A percentile compares a stretch with the other conserved stretches of the same genome.
phyloP scores from a whole-genome alignment of 768 basidiomycete species.

The Tylopilus subfusipes region DNA sequence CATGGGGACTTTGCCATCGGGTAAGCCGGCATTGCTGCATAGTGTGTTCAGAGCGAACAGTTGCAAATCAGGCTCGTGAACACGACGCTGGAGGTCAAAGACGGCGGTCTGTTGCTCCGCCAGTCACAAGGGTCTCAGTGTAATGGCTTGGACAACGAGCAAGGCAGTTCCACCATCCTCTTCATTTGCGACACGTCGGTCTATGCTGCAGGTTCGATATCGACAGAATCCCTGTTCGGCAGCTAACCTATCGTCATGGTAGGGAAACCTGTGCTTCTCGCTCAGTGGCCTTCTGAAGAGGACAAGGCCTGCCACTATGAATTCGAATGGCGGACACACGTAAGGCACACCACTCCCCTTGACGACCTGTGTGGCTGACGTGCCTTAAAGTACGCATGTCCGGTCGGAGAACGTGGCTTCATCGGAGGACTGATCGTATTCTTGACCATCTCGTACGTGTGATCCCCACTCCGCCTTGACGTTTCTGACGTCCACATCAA shows the following conservation, averaged over 20 bases:
- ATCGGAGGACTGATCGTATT: slow-evolving; percentile 52
- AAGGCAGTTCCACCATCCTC: slow-evolving; percentile 64
- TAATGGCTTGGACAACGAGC: slow-evolving; percentile 37
- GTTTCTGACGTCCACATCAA: slow-evolving; percentile 28
- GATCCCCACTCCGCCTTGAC: neutral
- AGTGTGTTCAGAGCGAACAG: neutral
- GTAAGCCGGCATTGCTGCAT: slow-evolving; percentile 33
- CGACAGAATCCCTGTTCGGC: neutral
- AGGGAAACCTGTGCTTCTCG: slow-evolving; percentile 56
- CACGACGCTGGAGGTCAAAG: slow-evolving; percentile 55
- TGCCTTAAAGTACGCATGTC: slow-evolving; percentile 60
- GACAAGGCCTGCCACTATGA: slow-evolving; percentile 71
- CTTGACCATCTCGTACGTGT: slow-evolving; percentile 56
- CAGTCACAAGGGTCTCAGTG: slow-evolving; percentile 67
- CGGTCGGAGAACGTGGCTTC: slow-evolving; percentile 54
- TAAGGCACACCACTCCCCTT: slow-evolving; percentile 33
- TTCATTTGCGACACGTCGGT: slow-evolving; percentile 75
- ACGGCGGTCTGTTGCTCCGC: slow-evolving; percentile 51
- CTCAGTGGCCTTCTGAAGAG: slow-evolving; percentile 60
- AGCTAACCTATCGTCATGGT: neutral
- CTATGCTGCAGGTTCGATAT: slow-evolving; percentile 44
- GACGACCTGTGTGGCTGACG: neutral
- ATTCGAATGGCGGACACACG: slow-evolving; percentile 82
- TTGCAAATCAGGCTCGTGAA: slow-evolving; percentile 38
- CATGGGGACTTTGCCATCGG: slow-evolving; percentile 74